Evolutionary conservation across 305 asterid genomes (phyloP).

Genomic region (Fraxinus xanthoxyloides): DNA sequence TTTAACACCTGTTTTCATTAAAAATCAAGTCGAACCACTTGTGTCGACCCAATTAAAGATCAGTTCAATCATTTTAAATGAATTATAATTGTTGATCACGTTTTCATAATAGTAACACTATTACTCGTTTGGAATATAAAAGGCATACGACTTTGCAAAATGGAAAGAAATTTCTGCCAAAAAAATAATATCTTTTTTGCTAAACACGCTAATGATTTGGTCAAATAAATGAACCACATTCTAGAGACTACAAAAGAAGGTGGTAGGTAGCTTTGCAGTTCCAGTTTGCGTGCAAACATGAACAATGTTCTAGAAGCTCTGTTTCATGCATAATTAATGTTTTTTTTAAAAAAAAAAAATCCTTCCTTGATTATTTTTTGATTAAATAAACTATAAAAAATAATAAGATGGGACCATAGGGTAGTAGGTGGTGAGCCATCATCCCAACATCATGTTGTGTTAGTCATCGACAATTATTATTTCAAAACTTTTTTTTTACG

Average conservation of each 20-base stretch:
- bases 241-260: slow-evolving; percentile 19
- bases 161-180: neutral
- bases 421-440: slow-evolving; percentile 25
- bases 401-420: neutral
- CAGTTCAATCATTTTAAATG: neutral
- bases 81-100: neutral
- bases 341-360: too few species aligned
- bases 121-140: neutral
- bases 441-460: slow-evolving; percentile 16
- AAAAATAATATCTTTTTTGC: neutral
- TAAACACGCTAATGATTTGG: slow-evolving; percentile 39
- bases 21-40: too few species aligned
- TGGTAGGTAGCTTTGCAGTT: slow-evolving; percentile 21
- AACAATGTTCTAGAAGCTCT: slow-evolving; percentile 36
- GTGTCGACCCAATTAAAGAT: too few species aligned
- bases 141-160: neutral
- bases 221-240: slow-evolving; percentile 24
- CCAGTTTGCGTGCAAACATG: slow-evolving; percentile 21
- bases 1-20: too few species aligned
- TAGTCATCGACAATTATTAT: too few species aligned
- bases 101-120: neutral
- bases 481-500: neutral
- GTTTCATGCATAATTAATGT: neutral
- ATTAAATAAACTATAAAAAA: neutral
- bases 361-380: neutral